Conservation (phyloP, 345 rosid genomes). For the Citrus unshiu region DNA sequence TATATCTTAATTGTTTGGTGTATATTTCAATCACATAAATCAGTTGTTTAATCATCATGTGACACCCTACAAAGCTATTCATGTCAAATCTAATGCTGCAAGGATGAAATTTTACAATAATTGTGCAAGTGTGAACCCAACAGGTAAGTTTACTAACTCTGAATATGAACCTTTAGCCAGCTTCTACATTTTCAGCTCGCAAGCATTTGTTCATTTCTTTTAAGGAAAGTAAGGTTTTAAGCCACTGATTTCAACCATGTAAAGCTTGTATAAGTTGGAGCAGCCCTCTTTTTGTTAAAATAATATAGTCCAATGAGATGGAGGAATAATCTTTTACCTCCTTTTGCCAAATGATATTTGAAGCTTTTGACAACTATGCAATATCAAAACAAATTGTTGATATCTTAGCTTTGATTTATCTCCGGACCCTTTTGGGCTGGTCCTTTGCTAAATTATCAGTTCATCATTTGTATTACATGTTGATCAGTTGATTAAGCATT, state of each 20-base stretch:
- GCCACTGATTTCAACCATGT: conserved; percentile 1
- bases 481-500: neutral
- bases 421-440: neutral
- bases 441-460: conserved; percentile 9
- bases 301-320: conserved; percentile 3
- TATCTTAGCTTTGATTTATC: conserved; percentile 15
- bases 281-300: neutral
- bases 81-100: conserved; percentile 1
- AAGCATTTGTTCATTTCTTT: conserved; percentile 11
- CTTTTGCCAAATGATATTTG: conserved; percentile 14
- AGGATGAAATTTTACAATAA: neutral
- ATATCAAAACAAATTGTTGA: neutral
- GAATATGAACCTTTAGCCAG: neutral
- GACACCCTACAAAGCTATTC: neutral
- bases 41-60: conserved; percentile 9
- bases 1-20: conserved; percentile 21
- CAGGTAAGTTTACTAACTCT: neutral
- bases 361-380: conserved; percentile 20
- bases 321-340: conserved; percentile 17
- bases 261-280: conserved; percentile 15
- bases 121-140: neutral
- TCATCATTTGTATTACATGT: neutral
- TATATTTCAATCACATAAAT: conserved; percentile 15
- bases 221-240: neutral
- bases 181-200: conserved; percentile 1